Evolutionary conservation across 164 flowering plant species (phyloP), one percentile per base, ranked within the genome.

Genomic region (Brasenia schreberi): DNA sequence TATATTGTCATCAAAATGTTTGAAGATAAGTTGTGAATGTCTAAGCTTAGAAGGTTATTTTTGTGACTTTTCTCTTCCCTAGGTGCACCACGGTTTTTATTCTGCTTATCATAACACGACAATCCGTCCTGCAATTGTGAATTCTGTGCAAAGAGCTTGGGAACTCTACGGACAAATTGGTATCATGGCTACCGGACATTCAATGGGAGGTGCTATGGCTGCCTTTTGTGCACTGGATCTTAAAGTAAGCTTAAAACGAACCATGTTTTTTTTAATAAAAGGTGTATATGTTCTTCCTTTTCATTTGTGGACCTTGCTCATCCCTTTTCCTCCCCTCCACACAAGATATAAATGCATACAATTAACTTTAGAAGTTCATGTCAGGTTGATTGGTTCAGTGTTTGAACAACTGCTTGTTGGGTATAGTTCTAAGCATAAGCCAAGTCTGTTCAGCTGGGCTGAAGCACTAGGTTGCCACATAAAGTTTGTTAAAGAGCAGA

Each of bases 191-290:
- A 90, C 96, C 18, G 99, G 99, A 43, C 97, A 95, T 78, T 95
- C 99, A 18, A 95, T 95, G 99, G 99, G 97, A 67, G 99, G 97
- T 66, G 97, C 99, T 61, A 91, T 95, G 92, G 99, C 97, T 72
- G 72, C 92, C 43, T 84, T 95, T 76, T 92, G 97, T 76, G 99
- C 80, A 45, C 88, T 95, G 70, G 97, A 95, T 77, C 85, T 95
- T 42, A 71, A 58, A 27, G 99, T 95, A 82, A 77, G 52, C 42
- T 9, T 49, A 49, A 49, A 4, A 49, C 9, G 56, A 49, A 3
- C 56, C 39, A 33, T 33, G 39, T 33, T 33, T 33, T 33, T 33
- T 33, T 33, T 23, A 23, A 49, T 49, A 49, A 6, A 6, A 14
- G 56, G 12, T 14, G 0, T 49, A 3, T 49, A 49, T 49, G 16